phyloP scores from a whole-genome alignment of 306 rosid species.

The Dalbergia cochinchinensis region DNA sequence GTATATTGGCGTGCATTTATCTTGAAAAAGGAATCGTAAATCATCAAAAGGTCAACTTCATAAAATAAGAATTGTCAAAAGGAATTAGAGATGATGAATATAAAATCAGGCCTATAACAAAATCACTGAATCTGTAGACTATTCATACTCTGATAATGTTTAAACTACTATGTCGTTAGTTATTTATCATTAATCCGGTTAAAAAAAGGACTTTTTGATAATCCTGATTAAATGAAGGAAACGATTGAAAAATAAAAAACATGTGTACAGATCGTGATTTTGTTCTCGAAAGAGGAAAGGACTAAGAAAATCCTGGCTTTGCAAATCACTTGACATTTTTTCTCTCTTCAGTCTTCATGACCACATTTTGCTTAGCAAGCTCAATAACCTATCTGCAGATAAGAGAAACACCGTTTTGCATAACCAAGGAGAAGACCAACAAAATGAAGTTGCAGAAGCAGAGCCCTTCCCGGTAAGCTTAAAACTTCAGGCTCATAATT shows the following conservation, averaged over 20 bases:
- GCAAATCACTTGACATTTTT: background rate
- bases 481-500: slow-evolving; percentile 25
- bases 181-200: background rate
- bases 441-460: slow-evolving; percentile 46
- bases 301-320: slow-evolving; percentile 15
- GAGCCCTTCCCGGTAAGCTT: slow-evolving; percentile 61
- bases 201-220: background rate
- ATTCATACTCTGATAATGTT: background rate
- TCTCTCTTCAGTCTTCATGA: slow-evolving; percentile 15
- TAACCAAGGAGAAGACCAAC: slow-evolving; percentile 43
- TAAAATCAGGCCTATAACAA: slow-evolving; percentile 7
- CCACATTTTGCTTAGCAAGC: slow-evolving; percentile 30
- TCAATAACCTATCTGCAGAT: slow-evolving; percentile 46
- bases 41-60: slow-evolving; percentile 13
- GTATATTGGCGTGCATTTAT: background rate
- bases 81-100: background rate
- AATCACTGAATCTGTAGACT: background rate
- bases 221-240: slow-evolving; percentile 4
- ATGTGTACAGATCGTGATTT: background rate
- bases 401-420: slow-evolving; percentile 42
- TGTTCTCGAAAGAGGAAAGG: background rate
- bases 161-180: slow-evolving; percentile 1
- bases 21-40: background rate
- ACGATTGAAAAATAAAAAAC: background rate
- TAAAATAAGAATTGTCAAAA: background rate